A percentile compares a stretch with the other conserved stretches of the same genome.
Evolutionary conservation across 768 basidiomycete genomes (phyloP).

Genomic region (Xanthoconium purpureum): DNA sequence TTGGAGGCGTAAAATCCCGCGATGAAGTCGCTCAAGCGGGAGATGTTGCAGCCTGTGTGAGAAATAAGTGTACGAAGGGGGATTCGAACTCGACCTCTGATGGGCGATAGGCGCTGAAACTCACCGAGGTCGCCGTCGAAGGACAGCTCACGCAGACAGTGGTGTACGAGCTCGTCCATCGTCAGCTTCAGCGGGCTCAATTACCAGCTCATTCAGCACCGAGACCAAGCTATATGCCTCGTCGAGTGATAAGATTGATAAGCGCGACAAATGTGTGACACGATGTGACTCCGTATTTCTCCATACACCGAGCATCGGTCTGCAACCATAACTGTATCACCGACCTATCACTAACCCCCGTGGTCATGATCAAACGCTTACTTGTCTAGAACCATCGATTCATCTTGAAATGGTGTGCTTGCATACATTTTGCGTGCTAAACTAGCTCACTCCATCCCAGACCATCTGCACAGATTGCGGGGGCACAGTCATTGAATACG

Average conservation of each 20-base stretch:
- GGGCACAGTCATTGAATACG: conserved; percentile 82
- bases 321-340: too few species aligned
- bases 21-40: conserved; percentile 71
- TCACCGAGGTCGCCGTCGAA: conserved; percentile 90
- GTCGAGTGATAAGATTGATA: conserved; percentile 6
- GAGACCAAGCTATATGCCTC: background rate
- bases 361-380: background rate
- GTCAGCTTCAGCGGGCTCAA: background rate
- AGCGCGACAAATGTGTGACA: conserved; percentile 8
- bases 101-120: conserved; percentile 28
- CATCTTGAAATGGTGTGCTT: conserved; percentile 16
- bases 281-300: conserved; percentile 1
- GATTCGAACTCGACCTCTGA: conserved; percentile 43
- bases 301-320: background rate
- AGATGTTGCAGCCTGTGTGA: conserved; percentile 64
- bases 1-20: conserved; percentile 55
- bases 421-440: background rate
- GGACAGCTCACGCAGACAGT: conserved; percentile 81
- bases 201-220: background rate
- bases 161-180: conserved; percentile 82
- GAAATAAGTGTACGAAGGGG: conserved; percentile 31
- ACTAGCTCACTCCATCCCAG: conserved; percentile 29
- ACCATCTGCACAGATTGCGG: conserved; percentile 74
- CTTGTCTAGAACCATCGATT: too few species aligned
- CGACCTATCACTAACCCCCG: background rate